Percentiles rank a stretch among this genome's conserved stretches.
Evolutionary conservation across 2,329 filamentous ascomycete genomes (phyloP).

Genomic region (Aspergillus sp.): DNA sequence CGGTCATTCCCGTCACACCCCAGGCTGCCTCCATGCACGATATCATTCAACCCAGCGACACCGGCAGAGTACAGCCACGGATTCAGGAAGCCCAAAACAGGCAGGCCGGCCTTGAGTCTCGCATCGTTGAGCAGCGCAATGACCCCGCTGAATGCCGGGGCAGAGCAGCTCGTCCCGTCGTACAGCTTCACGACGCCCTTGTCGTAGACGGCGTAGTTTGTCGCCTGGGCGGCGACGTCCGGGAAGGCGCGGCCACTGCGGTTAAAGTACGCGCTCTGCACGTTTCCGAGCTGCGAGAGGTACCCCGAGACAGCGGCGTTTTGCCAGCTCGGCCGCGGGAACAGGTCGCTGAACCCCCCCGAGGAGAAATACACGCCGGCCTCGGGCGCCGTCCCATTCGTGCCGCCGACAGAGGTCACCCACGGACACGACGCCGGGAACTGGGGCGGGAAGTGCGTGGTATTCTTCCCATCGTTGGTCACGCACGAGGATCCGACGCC

Average conservation of each 20-base stretch:
- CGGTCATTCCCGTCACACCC: constrained; percentile 52
- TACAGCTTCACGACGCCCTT: constrained; percentile 33
- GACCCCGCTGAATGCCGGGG: constrained; percentile 63
- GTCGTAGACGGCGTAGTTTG: constrained; percentile 38
- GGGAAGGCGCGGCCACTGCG: constrained; percentile 44
- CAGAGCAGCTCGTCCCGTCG: constrained; percentile 54
- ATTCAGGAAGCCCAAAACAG: constrained; percentile 62
- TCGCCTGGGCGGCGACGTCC: constrained; percentile 46
- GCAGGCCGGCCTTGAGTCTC: constrained; percentile 54
- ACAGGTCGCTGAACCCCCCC: constrained; percentile 46
- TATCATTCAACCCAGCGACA: constrained; percentile 52
- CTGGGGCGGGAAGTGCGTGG: constrained; percentile 47
- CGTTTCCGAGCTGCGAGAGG: constrained; percentile 32
- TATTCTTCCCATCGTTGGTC: constrained; percentile 41
- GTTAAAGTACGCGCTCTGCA: constrained; percentile 38
- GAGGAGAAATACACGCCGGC: constrained; percentile 46
- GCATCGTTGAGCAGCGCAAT: constrained; percentile 68
- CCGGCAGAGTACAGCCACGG: constrained; percentile 61
- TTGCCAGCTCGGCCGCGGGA: constrained; percentile 43
- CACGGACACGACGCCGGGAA: constrained; percentile 47
- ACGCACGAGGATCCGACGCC: constrained; percentile 47
- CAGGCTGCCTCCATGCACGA: constrained; percentile 51
- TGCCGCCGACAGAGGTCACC: constrained; percentile 50
- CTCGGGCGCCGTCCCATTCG: constrained; percentile 43
- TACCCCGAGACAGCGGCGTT: constrained; percentile 41